Evolutionary conservation across 306 rosid species (phyloP), one percentile per base, ranked within the genome.

Genomic region (Malus sylvestris): DNA sequence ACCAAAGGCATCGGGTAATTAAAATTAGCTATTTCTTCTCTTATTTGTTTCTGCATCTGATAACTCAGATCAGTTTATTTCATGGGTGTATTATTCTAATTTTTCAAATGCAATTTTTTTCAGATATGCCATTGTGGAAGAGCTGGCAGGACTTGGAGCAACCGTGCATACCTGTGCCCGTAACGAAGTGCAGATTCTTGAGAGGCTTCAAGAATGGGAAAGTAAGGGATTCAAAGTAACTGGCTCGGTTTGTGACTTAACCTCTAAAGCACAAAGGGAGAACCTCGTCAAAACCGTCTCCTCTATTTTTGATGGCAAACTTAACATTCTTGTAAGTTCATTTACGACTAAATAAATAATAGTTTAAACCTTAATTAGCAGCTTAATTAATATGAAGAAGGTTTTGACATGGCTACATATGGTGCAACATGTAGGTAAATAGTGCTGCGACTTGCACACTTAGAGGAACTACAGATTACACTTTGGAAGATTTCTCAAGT

Each of bases 81-180:
- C 55, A 18, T 51, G 18, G 6, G 55, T 51, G 16, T 19, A 51
- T 15, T 51, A 51, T 51, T 51, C 20, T 51, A 15, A 51, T 4
- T 15, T 51, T 51, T 18, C 20, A 15, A 16, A 51, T 16, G 55
- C 55, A 51, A 51, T 51, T 57, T n/a, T 19, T n/a, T 20, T 23
- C 65, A 87, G 89, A 66, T 72, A 75, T 52, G 85, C 86, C 23
- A 81, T 86, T 25, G 89, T 85, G 23, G 87, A 88, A 77, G 88
- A 85, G 35, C 80, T 88, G 8, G 91, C 86, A 1, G 84, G 68
- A 8, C 81, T 87, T 27, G 89, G 89, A 13, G 89, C 89, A 3
- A 32, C n/a, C 0, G 87, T 88, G 13, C 87, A 83, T 45, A 81
- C 84, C 2, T 88, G 91, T 71, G 73, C 87, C 3, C 79, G 88